Percentiles rank a stretch among this genome's conserved stretches.
Evolutionary conservation across 1,284 basidiomycete species (phyloP).

Genomic region (Rhizoctonia solani): DNA sequence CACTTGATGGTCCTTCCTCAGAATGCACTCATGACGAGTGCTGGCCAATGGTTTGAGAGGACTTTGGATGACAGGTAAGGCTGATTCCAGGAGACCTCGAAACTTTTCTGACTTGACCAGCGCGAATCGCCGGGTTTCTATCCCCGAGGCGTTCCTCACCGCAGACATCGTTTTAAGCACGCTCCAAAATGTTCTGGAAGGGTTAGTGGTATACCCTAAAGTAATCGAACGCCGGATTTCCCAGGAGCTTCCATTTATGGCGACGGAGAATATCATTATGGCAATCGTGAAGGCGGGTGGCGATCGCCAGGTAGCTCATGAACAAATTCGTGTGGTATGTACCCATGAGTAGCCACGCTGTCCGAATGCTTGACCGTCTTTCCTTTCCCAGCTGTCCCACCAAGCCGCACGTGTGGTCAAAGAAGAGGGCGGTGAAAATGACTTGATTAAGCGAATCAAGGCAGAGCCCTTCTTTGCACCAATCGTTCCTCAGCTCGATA

Average conservation of each 20-base stretch:
- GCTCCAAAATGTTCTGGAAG: slow-evolving; percentile 95
- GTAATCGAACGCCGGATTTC: slow-evolving; percentile 91
- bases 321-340: slow-evolving; percentile 80
- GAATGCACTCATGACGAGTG: slow-evolving; percentile 89
- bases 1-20: slow-evolving; percentile 93
- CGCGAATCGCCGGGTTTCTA: slow-evolving; percentile 93
- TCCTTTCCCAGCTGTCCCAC: slow-evolving; percentile 71
- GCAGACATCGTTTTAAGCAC: slow-evolving; percentile 96
- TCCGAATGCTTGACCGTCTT: slow-evolving; percentile 48
- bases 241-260: slow-evolving; percentile 99
- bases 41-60: slow-evolving; percentile 95
- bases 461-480: slow-evolving; percentile 66
- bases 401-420: slow-evolving; percentile 96
- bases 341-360: neutral
- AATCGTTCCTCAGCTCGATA: slow-evolving; percentile 61
- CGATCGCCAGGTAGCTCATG: slow-evolving; percentile 95
- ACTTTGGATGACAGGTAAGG: slow-evolving; percentile 88
- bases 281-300: slow-evolving; percentile 94
- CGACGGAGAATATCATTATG: slow-evolving; percentile 99
- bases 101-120: slow-evolving; percentile 49
- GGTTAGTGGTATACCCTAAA: slow-evolving; percentile 95
- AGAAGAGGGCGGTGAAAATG: slow-evolving; percentile 92
- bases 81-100: neutral
- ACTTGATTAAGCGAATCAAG: slow-evolving; percentile 87
- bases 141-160: slow-evolving; percentile 96